phyloP scores from a whole-genome alignment of 2,329 filamentous ascomycete species.

The Fusarium domesticum region DNA sequence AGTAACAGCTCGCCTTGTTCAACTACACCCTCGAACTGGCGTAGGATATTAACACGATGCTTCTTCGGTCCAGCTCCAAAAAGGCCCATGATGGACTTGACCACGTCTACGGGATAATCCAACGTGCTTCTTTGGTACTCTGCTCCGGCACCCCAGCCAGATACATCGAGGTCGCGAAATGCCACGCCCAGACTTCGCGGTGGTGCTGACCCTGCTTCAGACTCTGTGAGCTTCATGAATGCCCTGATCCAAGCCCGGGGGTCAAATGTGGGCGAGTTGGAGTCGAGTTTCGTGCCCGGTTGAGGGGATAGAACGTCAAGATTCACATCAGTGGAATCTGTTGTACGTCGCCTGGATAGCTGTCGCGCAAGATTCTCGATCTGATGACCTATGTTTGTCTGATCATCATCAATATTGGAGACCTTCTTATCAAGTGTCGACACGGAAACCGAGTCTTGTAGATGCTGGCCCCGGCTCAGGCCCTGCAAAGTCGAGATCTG shows the following conservation, averaged over 20 bases:
- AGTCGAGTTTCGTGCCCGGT: conserved; percentile 23
- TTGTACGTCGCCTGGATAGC: conserved; percentile 11
- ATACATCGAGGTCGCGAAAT: conserved; percentile 27
- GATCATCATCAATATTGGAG: too few species aligned
- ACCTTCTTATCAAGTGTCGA: too few species aligned
- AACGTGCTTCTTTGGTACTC: conserved; percentile 27
- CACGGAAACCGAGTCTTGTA: too few species aligned
- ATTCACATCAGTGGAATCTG: conserved; percentile 12
- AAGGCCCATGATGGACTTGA: conserved; percentile 4
- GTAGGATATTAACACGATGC: conserved; percentile 26
- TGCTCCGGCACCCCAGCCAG: conserved; percentile 24
- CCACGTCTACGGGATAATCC: conserved; percentile 21
- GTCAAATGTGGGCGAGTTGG: conserved; percentile 27
- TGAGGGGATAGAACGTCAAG: conserved; percentile 20
- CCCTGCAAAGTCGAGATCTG: too few species aligned
- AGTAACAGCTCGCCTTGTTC: conserved; percentile 31
- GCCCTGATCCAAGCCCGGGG: conserved; percentile 28
- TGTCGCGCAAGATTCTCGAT: conserved; percentile 17
- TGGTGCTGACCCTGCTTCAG: conserved; percentile 24
- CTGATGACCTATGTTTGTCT: too few species aligned
- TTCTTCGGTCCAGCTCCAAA: conserved; percentile 3
- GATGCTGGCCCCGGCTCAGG: too few species aligned
- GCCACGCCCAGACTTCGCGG: conserved; percentile 28
- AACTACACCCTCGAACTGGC: conserved; percentile 30
- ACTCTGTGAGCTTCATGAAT: conserved; percentile 26